Base-by-base conservation (phyloP, 2,329 filamentous ascomycete species). In the Xylariaceae sp. region DNA sequence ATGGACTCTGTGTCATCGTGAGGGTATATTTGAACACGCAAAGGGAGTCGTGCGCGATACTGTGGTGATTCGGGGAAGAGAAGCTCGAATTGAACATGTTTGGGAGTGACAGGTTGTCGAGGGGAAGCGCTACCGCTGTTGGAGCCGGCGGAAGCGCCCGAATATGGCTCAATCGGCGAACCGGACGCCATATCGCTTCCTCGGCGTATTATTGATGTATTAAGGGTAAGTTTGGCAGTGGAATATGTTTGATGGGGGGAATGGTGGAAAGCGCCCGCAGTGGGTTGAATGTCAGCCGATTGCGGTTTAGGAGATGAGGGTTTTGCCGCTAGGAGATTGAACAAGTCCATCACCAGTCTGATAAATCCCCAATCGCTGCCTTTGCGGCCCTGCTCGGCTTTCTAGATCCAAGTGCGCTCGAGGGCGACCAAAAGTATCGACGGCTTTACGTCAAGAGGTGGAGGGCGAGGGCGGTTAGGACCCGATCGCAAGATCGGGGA, bases 1-100 rank as follows among this genome's bases (percentile, higher is more conserved):
- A 99, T 99, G 29, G 92, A 97, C 70, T 97, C 93, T 18, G 93
- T 97, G 46, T 91, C 92, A 77, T 99, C 94, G 73, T 97, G 92
- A 40, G 91, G 91, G 68, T 88, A 96, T 64, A 99, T 97, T 68
- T 95, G 89, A 48, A 93, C 89, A 67, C 89, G 81, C 84, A 93
- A 87, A n/a, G 89, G 89, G 62, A 92, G 79, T 68, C 89, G 86
- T 74, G 88, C 88, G 64, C 85, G 84, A 64, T 83, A 84, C 69
- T 87, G 83, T 56, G 85, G 84, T 26, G 83, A 81, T 64, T 89
- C 83, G 48, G 82, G 79, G 64, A 89, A 84, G 63, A 91, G 79
- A 49, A 92, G 81, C 73, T 91, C 86, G 73, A 93, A 92, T 77
- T 87, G 83, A 75, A 92, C 87, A 68, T 86, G 87, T 79, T 92